phyloP scores from a whole-genome alignment of 2,329 filamentous ascomycete genomes.

The Stachybotrys elegans region DNA sequence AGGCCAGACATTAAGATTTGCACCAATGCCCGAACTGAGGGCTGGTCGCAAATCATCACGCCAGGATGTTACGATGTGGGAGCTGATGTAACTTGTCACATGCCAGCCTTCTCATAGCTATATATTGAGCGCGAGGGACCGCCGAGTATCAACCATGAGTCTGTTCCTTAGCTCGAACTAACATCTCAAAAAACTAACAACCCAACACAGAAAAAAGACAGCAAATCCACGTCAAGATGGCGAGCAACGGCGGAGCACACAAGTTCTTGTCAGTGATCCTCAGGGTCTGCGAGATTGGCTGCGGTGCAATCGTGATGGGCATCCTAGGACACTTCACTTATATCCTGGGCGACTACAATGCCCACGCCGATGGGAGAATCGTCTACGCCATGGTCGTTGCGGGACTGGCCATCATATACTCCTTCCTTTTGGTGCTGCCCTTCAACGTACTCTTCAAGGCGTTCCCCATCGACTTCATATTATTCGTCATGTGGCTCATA shows the following conservation, averaged over 20 bases:
- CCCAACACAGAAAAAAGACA: too few relatives aligned
- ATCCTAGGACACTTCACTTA: constrained; percentile 11
- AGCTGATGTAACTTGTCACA: too few relatives aligned
- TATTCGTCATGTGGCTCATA: constrained; percentile 16
- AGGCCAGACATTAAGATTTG: too few relatives aligned
- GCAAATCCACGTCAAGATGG: constrained; percentile 1
- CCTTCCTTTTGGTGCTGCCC: constrained; percentile 9
- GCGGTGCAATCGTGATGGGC: constrained; percentile 11
- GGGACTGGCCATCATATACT: constrained; percentile 16
- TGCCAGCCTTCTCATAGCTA: too few relatives aligned
- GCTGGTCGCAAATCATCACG: too few relatives aligned
- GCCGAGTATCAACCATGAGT: too few relatives aligned
- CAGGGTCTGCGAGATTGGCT: constrained; percentile 9
- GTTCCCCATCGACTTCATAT: constrained; percentile 14
- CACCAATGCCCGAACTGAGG: too few relatives aligned
- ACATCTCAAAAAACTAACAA: too few relatives aligned
- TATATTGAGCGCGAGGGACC: too few relatives aligned
- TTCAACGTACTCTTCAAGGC: constrained; percentile 9
- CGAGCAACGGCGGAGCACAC: constrained; percentile 6
- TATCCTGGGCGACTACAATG: constrained; percentile 3
- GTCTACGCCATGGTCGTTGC: constrained; percentile 13
- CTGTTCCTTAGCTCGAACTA: too few relatives aligned
- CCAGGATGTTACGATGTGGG: too few relatives aligned
- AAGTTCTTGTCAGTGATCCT: constrained; percentile 8
- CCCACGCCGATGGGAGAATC: constrained; percentile 8